Evolutionary conservation across 306 rosid species (phyloP).

Genomic region (Trifolium fragiferum): DNA sequence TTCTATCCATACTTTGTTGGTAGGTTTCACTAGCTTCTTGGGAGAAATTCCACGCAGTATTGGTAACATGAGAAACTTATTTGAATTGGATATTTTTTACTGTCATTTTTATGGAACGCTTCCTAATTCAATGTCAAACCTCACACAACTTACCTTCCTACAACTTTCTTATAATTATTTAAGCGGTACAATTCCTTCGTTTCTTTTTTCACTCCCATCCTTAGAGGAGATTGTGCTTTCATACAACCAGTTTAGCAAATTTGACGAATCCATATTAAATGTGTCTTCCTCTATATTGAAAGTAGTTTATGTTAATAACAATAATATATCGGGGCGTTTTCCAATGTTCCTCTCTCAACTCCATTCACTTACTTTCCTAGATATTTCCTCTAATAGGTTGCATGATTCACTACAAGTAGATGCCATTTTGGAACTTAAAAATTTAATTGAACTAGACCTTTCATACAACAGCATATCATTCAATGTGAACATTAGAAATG

Average conservation of each 20-base stretch:
- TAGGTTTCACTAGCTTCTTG: not conserved
- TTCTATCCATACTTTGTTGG: not conserved
- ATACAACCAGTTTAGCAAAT: constrained; percentile 32
- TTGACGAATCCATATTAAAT: constrained; percentile 7
- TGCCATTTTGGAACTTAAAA: constrained; percentile 26
- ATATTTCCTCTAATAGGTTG: constrained; percentile 64
- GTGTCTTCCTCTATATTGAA: constrained; percentile 39
- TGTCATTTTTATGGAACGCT: not conserved
- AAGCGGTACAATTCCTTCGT: not conserved
- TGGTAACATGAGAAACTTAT: not conserved
- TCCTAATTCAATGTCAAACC: constrained; percentile 4
- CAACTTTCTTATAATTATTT: constrained; percentile 19
- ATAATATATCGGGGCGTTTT: constrained; percentile 54
- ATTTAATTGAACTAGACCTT: constrained; percentile 56
- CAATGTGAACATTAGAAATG: not conserved
- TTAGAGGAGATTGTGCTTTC: not conserved
- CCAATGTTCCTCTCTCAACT: constrained; percentile 49
- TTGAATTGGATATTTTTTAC: not conserved
- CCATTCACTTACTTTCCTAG: constrained; percentile 40
- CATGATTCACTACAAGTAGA: constrained; percentile 40
- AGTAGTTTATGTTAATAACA: constrained; percentile 55
- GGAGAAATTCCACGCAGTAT: not conserved
- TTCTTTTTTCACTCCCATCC: constrained; percentile 36
- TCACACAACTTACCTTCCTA: constrained; percentile 1
- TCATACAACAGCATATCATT: constrained; percentile 47